Percentiles rank a stretch among this genome's conserved stretches.
Conservation (phyloP, 148 eudicot genomes). For the Rhododendron simsii region DNA sequence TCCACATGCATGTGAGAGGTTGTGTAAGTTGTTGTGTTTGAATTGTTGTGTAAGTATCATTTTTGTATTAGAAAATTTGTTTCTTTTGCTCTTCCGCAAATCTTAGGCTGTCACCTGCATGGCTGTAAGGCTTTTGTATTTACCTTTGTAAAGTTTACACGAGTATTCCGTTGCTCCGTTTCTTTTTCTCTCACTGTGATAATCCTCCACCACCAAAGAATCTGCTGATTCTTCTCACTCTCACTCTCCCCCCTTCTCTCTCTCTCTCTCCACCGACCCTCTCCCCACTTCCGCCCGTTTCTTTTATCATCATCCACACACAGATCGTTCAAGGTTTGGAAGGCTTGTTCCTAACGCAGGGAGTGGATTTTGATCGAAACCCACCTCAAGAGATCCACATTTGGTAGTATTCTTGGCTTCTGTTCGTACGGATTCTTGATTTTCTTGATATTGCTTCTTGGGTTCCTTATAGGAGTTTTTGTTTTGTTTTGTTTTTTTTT, state of each 20-base stretch:
- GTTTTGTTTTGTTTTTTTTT: not conserved
- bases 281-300: not conserved
- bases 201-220: slow-evolving; percentile 29
- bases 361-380: not conserved
- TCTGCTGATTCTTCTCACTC: slow-evolving; percentile 9
- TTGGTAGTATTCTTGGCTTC: slow-evolving; percentile 5
- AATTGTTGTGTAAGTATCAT: too few relatives aligned
- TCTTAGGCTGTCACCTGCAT: slow-evolving; percentile 20
- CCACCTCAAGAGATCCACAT: slow-evolving; percentile 7
- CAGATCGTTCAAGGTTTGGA: slow-evolving; percentile 1
- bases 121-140: not conserved
- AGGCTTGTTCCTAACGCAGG: not conserved
- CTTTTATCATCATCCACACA: not conserved
- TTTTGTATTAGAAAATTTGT: not conserved
- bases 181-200: slow-evolving; percentile 10
- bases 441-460: not conserved
- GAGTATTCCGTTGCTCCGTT: slow-evolving; percentile 46
- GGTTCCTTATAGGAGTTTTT: not conserved
- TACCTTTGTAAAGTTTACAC: slow-evolving; percentile 18
- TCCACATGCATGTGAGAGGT: too few relatives aligned
- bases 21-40: too few relatives aligned
- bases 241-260: not conserved
- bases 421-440: not conserved
- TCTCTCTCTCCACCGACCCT: not conserved
- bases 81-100: not conserved